Evolutionary conservation across 345 rosid genomes (phyloP).

Genomic region (Eucalyptus sp.): DNA sequence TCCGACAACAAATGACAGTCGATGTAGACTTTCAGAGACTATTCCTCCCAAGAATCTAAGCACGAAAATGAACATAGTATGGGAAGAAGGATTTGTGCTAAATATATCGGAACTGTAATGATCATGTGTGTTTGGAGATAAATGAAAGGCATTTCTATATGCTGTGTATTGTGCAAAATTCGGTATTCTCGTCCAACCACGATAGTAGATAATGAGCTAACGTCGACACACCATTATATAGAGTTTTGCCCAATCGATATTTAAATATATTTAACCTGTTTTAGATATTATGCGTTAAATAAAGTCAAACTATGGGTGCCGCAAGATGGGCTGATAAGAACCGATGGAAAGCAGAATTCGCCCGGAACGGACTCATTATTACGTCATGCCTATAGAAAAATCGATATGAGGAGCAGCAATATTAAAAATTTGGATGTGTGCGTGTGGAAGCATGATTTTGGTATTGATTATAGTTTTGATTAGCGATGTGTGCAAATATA

Average conservation of each 20-base stretch:
- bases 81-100: not conserved
- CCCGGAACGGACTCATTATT: not conserved
- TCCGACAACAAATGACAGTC: too few species aligned
- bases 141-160: not conserved
- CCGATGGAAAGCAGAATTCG: not conserved
- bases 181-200: not conserved
- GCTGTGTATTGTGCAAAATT: not conserved
- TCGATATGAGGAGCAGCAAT: too few species aligned
- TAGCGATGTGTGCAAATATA: too few species aligned
- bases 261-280: not conserved
- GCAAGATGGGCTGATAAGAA: not conserved
- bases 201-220: too few species aligned
- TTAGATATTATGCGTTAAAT: too few species aligned
- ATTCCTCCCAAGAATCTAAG: too few species aligned
- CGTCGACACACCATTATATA: not conserved
- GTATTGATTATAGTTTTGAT: too few species aligned
- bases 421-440: too few species aligned
- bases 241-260: not conserved
- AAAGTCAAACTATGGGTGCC: not conserved
- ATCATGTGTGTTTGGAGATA: not conserved
- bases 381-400: too few species aligned
- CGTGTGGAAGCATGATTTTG: fast-evolving
- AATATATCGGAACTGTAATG: not conserved
- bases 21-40: too few species aligned
- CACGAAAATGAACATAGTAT: not conserved